A percentile compares a stretch with the other conserved stretches of the same genome.
Conservation (phyloP, 441 rosid species). For the Pelargonium hybrid region DNA sequence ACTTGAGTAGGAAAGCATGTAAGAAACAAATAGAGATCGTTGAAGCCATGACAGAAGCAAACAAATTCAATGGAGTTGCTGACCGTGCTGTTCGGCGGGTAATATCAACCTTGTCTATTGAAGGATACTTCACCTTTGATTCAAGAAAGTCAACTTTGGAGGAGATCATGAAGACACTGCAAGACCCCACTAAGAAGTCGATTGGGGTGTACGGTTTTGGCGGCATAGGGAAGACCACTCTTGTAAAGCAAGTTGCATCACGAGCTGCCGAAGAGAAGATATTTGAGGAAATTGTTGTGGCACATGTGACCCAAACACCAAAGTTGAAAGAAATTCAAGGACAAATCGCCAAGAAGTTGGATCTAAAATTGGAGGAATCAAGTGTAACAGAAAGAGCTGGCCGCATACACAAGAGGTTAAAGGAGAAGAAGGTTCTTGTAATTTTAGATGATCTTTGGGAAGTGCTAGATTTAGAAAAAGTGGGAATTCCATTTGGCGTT, state of each 20-base stretch:
- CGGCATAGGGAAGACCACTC: slow-evolving; percentile 23
- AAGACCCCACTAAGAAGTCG: not conserved
- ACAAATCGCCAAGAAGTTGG: not conserved
- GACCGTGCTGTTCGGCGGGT: not conserved
- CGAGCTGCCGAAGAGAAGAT: not conserved
- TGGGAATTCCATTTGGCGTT: not conserved
- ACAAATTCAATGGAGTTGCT: not conserved
- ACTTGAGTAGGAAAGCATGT: not conserved
- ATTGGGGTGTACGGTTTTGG: slow-evolving; percentile 20
- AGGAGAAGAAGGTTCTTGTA: not conserved
- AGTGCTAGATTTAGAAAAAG: not conserved
- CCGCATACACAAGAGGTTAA: not conserved
- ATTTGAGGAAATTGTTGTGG: slow-evolving; percentile 9
- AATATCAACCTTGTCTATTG: not conserved
- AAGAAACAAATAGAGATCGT: not conserved
- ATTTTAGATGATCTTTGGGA: slow-evolving; percentile 7
- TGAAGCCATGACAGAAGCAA: not conserved
- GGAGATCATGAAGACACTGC: slow-evolving; percentile 7
- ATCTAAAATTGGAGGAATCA: not conserved
- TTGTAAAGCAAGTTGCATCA: slow-evolving; percentile 2
- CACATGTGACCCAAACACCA: not conserved
- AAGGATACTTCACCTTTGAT: slow-evolving; percentile 5
- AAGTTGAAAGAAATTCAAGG: slow-evolving; percentile 1
- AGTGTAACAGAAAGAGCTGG: not conserved
- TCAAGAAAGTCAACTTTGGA: not conserved